Conservation (phyloP, 1,284 basidiomycete species). For the Coniferiporia sulphurascens region DNA sequence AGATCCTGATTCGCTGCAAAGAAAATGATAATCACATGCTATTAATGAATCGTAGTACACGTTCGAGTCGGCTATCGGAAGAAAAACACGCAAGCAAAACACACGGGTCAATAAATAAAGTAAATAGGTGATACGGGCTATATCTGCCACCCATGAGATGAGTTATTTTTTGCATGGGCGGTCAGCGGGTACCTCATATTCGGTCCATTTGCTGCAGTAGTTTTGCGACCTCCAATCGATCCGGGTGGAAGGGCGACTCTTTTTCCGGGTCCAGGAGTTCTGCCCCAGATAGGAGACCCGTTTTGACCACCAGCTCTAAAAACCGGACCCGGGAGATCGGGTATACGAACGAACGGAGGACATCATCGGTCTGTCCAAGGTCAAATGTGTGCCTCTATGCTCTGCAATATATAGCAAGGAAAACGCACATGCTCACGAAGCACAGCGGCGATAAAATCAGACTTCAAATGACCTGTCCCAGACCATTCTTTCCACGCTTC, state of each 20-base stretch:
- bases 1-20: no score
- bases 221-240: neutral
- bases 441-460: constrained; percentile 43
- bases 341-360: constrained; percentile 51
- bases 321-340: constrained; percentile 10
- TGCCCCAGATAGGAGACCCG: neutral
- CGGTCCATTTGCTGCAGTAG: neutral
- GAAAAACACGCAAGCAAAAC: no score
- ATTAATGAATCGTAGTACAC: neutral
- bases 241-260: neutral
- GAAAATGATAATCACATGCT: neutral
- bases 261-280: neutral
- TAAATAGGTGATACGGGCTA: no score
- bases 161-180: neutral
- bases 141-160: no score
- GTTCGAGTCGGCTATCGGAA: no score
- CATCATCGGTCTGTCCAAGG: constrained; percentile 42
- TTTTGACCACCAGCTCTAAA: constrained; percentile 4
- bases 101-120: no score
- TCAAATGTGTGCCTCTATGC: neutral
- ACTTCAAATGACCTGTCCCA: constrained; percentile 30
- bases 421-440: constrained; percentile 55
- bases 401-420: neutral
- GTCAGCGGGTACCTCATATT: neutral
- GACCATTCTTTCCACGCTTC: constrained; percentile 72